Base-by-base conservation (phyloP, 148 eudicot genomes). In the Rhododendron molle region DNA sequence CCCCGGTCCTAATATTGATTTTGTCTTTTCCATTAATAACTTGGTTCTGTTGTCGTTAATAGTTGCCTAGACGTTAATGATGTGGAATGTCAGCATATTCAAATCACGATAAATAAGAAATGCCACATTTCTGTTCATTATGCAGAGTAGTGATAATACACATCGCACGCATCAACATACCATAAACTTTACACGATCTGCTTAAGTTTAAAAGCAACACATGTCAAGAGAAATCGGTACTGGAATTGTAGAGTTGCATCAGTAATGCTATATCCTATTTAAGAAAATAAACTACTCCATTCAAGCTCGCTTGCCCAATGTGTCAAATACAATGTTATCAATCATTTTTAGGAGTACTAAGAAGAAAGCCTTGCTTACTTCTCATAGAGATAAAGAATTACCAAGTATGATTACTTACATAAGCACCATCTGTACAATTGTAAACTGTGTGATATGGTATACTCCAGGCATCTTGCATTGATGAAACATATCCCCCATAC, bases 361-460 rank as follows among this genome's bases (percentile, higher is more conserved):
- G 65, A 47, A 80, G 65, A 32, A 72, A 77, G 30, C 16, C 38
- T 49, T 13, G 40, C 16, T 34, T 50, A 50, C 62, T 50, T 80
- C 40, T 52, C n/a, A 16, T 36, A 56, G 71, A 32, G 56, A 50
- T 11, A 0, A 50, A 38, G 13, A 47, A 11, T 28, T 69, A 84
- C 34, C 15, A 73, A 76, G 44, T 69, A 15, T 46, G 81, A 23
- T 14, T 65, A 88, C 92, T 89, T 86, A 90, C 92, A 76, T 49
- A 81, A 38, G 84, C 34, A 86, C 93, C 93, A 82, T 92, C 93
- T 18, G 91, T 92, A 86, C 93, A 90, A 60, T 90, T 92, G 83
- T 92, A 92, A 69, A 92, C 44, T 49, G 92, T 92, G 67, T 85
- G 90, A 88, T 90, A 86, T 79, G 90, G 81, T 76, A 92, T 90